Conservation (phyloP, 805 yeast genomes). For the Diddensiella transvaalensis region DNA sequence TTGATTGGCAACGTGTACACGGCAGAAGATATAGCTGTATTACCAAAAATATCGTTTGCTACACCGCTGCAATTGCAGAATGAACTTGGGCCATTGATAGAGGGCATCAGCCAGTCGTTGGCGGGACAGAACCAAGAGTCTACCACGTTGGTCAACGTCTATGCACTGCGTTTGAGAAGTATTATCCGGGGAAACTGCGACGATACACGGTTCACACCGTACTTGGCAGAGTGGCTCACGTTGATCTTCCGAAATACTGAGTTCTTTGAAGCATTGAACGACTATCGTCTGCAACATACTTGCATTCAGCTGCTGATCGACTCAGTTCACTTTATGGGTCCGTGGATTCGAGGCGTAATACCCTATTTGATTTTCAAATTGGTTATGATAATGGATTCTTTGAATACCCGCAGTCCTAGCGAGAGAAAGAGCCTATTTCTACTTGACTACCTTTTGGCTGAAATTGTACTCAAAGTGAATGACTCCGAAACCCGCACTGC, state of each 20-base stretch:
- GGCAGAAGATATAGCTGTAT: neutral
- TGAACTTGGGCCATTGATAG: neutral
- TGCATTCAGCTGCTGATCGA: neutral
- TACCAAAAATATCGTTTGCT: neutral
- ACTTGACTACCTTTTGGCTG: neutral
- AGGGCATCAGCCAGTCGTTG: neutral
- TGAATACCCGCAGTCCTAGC: neutral
- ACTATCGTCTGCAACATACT: neutral
- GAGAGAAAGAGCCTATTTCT: neutral
- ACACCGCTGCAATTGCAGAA: neutral
- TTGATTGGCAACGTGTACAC: neutral
- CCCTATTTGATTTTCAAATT: neutral
- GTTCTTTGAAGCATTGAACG: neutral
- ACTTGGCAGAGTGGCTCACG: neutral
- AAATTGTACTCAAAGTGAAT: neutral
- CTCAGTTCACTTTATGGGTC: conserved; percentile 1
- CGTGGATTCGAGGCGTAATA: neutral
- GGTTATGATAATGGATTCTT: neutral
- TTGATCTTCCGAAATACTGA: neutral
- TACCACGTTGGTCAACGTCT: neutral
- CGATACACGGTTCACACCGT: neutral
- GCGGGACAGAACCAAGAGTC: neutral
- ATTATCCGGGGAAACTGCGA: conserved; percentile 1
- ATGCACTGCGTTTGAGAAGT: neutral
- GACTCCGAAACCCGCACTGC: neutral